Evolutionary conservation across 768 basidiomycete species (phyloP).

Genomic region (Termitomyces eurrhizus): DNA sequence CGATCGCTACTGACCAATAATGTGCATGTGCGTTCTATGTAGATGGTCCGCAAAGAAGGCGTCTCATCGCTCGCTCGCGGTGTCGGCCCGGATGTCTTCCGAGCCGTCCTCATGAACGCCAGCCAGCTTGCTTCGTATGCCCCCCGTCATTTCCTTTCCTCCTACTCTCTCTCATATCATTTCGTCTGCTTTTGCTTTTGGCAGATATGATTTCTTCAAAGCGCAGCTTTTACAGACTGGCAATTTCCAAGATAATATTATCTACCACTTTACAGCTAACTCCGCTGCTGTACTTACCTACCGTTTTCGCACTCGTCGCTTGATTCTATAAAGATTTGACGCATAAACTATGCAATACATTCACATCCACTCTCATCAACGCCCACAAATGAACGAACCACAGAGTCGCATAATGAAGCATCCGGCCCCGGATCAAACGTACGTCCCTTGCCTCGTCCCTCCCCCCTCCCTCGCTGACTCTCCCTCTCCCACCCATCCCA

Average conservation of each 20-base stretch:
- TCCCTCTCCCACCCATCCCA: too few relatives aligned
- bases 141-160: too few relatives aligned
- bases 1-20: too few relatives aligned
- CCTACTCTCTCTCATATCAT: too few relatives aligned
- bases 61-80: too few relatives aligned
- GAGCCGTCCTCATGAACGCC: too few relatives aligned
- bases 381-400: not conserved
- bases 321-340: too few relatives aligned
- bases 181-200: too few relatives aligned
- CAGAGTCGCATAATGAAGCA: constrained; percentile 88
- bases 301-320: too few relatives aligned
- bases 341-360: not conserved
- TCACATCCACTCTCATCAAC: not conserved
- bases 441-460: constrained; percentile 22
- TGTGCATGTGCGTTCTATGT: too few relatives aligned
- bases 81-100: too few relatives aligned
- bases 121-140: too few relatives aligned
- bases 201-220: constrained; percentile 90
- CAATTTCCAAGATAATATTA: constrained; percentile 80
- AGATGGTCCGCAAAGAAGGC: constrained; percentile 32
- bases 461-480: not conserved
- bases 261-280: constrained; percentile 80
- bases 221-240: constrained; percentile 66
- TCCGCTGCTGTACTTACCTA: constrained; percentile 67
- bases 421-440: constrained; percentile 77